Conservation (phyloP, 805 yeast species). For the Sugiyamaella qingdaonensis region DNA sequence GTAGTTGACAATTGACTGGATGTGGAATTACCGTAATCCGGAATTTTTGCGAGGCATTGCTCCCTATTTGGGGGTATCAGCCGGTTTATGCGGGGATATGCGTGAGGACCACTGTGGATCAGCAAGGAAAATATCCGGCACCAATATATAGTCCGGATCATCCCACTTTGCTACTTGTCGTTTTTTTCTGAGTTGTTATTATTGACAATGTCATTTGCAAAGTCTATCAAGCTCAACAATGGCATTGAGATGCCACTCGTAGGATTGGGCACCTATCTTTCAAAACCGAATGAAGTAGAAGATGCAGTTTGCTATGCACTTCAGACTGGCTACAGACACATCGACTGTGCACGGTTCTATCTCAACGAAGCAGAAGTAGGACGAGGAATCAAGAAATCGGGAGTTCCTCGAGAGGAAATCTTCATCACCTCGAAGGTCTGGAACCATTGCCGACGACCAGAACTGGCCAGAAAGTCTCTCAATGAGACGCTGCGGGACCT, state of each 20-base stretch:
- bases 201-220: slow-evolving; percentile 38
- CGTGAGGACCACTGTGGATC: too few species aligned
- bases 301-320: slow-evolving; percentile 44
- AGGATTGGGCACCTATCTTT: slow-evolving; percentile 48
- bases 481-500: slow-evolving; percentile 42
- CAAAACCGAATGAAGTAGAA: slow-evolving; percentile 34
- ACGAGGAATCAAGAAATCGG: slow-evolving; percentile 52
- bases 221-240: slow-evolving; percentile 33
- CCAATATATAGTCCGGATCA: too few species aligned
- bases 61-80: too few species aligned
- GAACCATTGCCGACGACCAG: slow-evolving; percentile 34
- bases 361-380: slow-evolving; percentile 54
- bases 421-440: slow-evolving; percentile 42
- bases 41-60: too few species aligned
- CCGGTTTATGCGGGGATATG: too few species aligned
- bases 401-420: slow-evolving; percentile 48
- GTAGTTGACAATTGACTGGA: too few species aligned
- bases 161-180: too few species aligned
- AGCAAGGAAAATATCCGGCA: too few species aligned
- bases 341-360: slow-evolving; percentile 59
- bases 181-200: too few species aligned
- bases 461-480: slow-evolving; percentile 41
- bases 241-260: slow-evolving; percentile 50
- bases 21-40: too few species aligned
- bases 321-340: slow-evolving; percentile 54